Conservation (phyloP, 352 stramenopile genomes). For the Phytopythium vexans region DNA sequence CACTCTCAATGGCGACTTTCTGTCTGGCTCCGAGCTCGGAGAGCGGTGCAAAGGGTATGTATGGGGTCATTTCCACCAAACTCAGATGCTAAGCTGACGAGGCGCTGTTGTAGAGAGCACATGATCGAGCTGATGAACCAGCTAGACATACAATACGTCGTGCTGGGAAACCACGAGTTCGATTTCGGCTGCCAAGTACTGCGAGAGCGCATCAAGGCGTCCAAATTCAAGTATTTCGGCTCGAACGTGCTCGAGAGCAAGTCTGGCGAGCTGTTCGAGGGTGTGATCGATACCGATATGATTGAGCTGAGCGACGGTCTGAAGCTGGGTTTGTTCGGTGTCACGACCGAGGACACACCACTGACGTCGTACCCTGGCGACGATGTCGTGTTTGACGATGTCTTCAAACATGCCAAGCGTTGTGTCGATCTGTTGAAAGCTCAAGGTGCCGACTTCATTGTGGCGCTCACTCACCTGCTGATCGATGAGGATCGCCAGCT, state of each 20-base stretch:
- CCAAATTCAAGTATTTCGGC: slow-evolving; percentile 71
- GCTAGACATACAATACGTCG: slow-evolving; percentile 65
- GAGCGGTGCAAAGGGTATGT: slow-evolving; percentile 58
- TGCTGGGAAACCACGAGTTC: slow-evolving; percentile 82
- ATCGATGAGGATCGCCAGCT: slow-evolving; percentile 58
- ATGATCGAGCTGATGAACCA: slow-evolving; percentile 82
- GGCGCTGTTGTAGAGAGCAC: slow-evolving; percentile 28
- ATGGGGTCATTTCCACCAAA: neutral
- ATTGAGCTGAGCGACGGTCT: slow-evolving; percentile 42
- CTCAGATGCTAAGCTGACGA: neutral
- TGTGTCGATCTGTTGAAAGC: slow-evolving; percentile 43
- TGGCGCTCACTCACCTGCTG: slow-evolving; percentile 67
- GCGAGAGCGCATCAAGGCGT: slow-evolving; percentile 47
- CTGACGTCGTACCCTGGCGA: slow-evolving; percentile 27
- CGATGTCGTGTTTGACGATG: slow-evolving; percentile 29
- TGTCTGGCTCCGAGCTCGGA: slow-evolving; percentile 65
- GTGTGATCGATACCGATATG: slow-evolving; percentile 50
- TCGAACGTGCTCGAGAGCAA: slow-evolving; percentile 56
- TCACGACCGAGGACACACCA: slow-evolving; percentile 64
- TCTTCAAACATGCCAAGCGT: slow-evolving; percentile 19
- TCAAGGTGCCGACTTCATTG: slow-evolving; percentile 58
- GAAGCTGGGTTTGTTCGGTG: slow-evolving; percentile 65
- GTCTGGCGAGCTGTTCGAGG: slow-evolving; percentile 28
- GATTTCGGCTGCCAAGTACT: slow-evolving; percentile 63
- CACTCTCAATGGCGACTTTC: slow-evolving; percentile 77